phyloP scores from a whole-genome alignment of 768 basidiomycete species.

The Sporobolomyces roseus region DNA sequence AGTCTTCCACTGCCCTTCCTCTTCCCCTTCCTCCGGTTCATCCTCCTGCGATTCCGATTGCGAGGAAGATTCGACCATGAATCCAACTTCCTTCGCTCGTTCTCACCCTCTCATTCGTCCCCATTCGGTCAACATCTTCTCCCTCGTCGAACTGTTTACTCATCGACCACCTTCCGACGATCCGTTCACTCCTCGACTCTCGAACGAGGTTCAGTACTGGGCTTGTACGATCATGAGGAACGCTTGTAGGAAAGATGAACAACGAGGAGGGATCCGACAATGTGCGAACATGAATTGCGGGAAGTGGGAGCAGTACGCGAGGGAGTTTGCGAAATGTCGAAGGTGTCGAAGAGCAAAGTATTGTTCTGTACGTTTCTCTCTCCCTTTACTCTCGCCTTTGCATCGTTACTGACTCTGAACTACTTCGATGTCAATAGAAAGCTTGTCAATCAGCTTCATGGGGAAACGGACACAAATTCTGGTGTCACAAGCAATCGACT shows the following conservation, averaged over 20 bases:
- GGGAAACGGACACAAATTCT: constrained; percentile 88
- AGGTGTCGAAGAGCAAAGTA: constrained; percentile 97
- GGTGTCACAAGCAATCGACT: constrained; percentile 35
- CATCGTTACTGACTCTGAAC: too few relatives aligned
- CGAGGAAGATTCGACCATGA: constrained; percentile 43
- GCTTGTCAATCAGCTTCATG: constrained; percentile 87
- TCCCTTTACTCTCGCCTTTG: too few relatives aligned
- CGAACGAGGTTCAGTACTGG: constrained; percentile 95
- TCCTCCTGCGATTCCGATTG: constrained; percentile 33
- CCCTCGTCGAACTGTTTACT: constrained; percentile 88
- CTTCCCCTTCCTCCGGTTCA: not conserved
- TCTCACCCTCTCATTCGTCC: constrained; percentile 35
- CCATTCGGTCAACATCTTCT: constrained; percentile 70
- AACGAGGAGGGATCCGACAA: constrained; percentile 84
- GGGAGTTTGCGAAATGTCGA: constrained; percentile 95
- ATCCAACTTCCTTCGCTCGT: not conserved
- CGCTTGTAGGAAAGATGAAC: constrained; percentile 95
- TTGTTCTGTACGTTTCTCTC: constrained; percentile 68
- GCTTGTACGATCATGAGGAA: constrained; percentile 99
- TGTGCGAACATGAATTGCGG: constrained; percentile 99
- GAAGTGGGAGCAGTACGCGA: constrained; percentile 82
- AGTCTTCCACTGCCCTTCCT: constrained; percentile 70
- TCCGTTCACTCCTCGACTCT: constrained; percentile 65
- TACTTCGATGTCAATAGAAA: not conserved
- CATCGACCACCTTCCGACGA: constrained; percentile 77